Base-by-base conservation (phyloP, 1,284 basidiomycete species). In the Boletus mariae region DNA sequence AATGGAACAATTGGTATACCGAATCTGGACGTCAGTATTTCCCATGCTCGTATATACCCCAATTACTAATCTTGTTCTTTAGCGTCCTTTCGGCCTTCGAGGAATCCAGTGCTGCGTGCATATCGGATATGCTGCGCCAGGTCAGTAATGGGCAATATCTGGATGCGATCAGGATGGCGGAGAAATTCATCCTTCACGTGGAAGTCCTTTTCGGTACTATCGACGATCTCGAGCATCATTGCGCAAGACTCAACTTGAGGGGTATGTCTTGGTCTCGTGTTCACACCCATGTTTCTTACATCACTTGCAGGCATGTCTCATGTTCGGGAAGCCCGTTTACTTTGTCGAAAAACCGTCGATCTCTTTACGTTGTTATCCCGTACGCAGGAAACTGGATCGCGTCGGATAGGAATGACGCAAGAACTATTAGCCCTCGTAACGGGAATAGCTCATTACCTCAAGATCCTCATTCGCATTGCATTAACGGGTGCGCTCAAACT, bases 291-390 rank as follows among this genome's bases (percentile, higher is more conserved):
- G 32, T 56, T 45, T 51, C 55, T 64, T 52, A 66, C 42, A 53
- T 57, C 46, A 43, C 28, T 51, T 55, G 32, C 60, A 97, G 94
- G 95, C 58, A 96, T 98, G 85, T 94, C 94, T 44, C 96, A 99
- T 73, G 92, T 98, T 51, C 87, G 97, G 44, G 96, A 99, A 76
- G 95, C 97, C 41, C 90, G 97, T 59, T 94, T 98, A 87, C 83
- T 99, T 25, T 99, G 96, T 75, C 91, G 97, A 58, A 98, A 98
- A 75, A 97, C 96, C 4, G 97, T 99, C 67, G 97, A 98, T 75
- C 86, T 99, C 53, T 98, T 99, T 75, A 98, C 94, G 7, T 79
- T 98, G 44, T 79, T 99, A 45, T 96, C 94, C n/a, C 94, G 97
- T 70, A 94, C 93, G 13, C 94, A 96, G 73, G 92, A 95, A 70